phyloP scores from a whole-genome alignment of 2,329 filamentous ascomycete species.

The Diaporthe sp. region DNA sequence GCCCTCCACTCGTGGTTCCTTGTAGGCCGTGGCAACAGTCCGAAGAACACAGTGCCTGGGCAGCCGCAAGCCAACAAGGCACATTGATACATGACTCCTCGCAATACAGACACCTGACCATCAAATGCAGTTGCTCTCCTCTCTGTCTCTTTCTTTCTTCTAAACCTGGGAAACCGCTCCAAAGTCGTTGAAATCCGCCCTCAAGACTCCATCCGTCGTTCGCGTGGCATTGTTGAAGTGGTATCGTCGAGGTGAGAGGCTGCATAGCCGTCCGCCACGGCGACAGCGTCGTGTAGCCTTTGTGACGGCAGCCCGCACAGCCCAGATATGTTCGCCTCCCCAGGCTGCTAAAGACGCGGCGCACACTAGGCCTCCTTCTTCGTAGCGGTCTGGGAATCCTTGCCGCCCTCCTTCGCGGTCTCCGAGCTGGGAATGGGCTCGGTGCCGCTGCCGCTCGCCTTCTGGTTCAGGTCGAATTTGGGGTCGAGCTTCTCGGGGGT shows the following conservation, averaged over 20 bases:
- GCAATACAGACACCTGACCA: conserved; percentile 28
- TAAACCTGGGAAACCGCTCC: conserved; percentile 19
- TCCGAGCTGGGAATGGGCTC: neutral
- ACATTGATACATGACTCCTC: conserved; percentile 31
- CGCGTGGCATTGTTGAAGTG: conserved; percentile 11
- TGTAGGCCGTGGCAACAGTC: neutral
- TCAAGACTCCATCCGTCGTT: conserved; percentile 11
- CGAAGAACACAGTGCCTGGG: neutral
- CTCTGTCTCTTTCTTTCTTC: conserved; percentile 19
- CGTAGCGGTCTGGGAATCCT: conserved; percentile 24
- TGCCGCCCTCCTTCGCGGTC: conserved; percentile 4
- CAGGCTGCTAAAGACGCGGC: neutral
- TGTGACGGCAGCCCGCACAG: neutral
- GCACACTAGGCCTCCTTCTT: conserved; percentile 30
- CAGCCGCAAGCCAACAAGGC: neutral
- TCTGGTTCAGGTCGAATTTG: conserved; percentile 30
- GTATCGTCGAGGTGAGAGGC: conserved; percentile 16
- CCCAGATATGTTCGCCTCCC: neutral
- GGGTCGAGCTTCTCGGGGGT: conserved; percentile 36
- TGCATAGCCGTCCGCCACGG: neutral
- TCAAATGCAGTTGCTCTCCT: conserved; percentile 30
- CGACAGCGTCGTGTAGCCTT: neutral
- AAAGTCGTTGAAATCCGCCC: conserved; percentile 27
- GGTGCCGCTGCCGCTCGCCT: conserved; percentile 5
- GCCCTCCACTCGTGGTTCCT: conserved; percentile 11